A percentile compares a stretch with the other conserved stretches of the same genome.
phyloP scores from a whole-genome alignment of 1,284 basidiomycete genomes.

The Ceratobasidium sp. region DNA sequence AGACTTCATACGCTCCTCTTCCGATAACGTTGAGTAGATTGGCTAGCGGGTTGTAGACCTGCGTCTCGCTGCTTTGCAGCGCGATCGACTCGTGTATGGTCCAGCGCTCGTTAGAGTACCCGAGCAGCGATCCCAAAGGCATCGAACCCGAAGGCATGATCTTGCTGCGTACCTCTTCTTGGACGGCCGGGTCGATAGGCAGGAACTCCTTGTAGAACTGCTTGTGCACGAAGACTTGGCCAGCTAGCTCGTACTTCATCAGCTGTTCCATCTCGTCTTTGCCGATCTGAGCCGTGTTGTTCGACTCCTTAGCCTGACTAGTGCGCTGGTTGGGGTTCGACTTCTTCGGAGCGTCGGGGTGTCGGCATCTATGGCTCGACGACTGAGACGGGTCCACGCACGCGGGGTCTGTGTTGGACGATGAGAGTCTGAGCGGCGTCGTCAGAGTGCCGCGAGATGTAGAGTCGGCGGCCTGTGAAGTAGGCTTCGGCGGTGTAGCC shows the following conservation, averaged over 20 bases:
- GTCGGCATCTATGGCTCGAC: neutral
- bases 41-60: neutral
- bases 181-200: neutral
- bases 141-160: neutral
- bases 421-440: neutral
- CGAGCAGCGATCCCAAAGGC: neutral
- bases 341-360: neutral
- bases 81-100: neutral
- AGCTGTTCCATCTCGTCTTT: neutral
- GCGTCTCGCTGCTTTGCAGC: neutral
- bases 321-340: neutral
- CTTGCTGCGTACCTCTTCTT: neutral
- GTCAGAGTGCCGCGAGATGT: neutral
- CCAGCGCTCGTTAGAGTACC: neutral
- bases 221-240: neutral
- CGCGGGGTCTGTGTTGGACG: neutral
- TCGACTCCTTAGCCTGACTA: neutral
- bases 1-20: neutral
- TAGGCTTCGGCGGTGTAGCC: neutral
- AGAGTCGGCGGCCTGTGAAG: neutral
- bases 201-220: neutral
- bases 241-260: slow-evolving; percentile 5
- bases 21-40: neutral
- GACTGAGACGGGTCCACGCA: neutral
- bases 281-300: neutral